phyloP scores from a whole-genome alignment of 345 rosid genomes.

The Pistacia atlantica region DNA sequence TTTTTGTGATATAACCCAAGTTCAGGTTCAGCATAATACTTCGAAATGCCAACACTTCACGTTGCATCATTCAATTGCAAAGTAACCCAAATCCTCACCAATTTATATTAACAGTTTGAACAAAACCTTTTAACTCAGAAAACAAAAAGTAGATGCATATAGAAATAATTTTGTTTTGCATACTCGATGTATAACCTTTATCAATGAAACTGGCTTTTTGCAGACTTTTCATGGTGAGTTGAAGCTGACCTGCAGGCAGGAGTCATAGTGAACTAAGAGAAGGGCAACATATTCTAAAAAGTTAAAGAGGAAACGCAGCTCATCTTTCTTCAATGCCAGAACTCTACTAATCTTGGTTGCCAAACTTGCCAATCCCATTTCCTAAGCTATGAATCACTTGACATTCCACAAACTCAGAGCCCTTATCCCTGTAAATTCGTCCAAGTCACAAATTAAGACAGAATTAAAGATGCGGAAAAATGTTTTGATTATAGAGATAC shows the following conservation, averaged over 20 bases:
- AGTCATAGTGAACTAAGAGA: neutral
- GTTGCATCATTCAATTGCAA: no score
- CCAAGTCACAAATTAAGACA: neutral
- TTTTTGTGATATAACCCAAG: neutral
- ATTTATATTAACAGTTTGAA: no score
- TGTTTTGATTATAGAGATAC: neutral
- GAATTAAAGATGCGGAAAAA: neutral
- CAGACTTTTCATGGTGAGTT: neutral
- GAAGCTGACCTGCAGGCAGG: neutral
- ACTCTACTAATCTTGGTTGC: neutral
- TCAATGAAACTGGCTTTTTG: neutral
- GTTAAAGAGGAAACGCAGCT: neutral
- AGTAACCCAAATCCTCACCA: no score
- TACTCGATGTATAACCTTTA: no score
- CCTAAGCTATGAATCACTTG: neutral
- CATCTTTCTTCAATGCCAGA: neutral
- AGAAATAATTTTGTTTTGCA: no score
- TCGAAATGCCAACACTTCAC: neutral
- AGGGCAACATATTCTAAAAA: neutral
- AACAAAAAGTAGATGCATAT: no score
- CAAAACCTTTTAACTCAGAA: no score
- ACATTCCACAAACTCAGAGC: neutral
- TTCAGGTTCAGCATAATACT: neutral
- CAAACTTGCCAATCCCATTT: neutral
- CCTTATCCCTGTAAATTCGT: neutral